Base-by-base conservation (phyloP, 2,329 filamentous ascomycete genomes). In the Penicillium oxalicum region DNA sequence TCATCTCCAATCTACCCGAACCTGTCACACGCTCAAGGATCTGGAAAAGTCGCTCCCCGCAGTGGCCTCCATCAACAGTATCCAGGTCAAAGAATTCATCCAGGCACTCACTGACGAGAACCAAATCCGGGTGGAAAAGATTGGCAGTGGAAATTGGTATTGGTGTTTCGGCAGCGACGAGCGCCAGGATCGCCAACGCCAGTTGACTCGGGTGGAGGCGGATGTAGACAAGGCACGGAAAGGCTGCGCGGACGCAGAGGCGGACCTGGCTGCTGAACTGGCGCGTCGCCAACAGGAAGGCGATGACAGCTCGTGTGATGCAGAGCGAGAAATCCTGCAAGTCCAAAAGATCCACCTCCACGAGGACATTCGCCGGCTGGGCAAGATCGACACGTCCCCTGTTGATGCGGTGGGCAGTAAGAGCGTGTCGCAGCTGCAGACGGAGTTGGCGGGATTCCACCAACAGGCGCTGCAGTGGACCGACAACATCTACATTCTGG, bases 121-220 rank as follows among this genome's bases (percentile, higher is more conserved):
- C 58, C 75, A 77, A 57, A 77, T 86, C 52, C 76, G 76, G 13
- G 78, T 84, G 27, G 83, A 86, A 69, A 86, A 86, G 65, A 86
- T 87, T 58, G 83, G 83, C 38, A 83, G 76, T 54, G 82, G 81
- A 27, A 86, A 86, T 63, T 87, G 83, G 83, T 86, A 86, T 68
- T 87, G 83, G 83, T 78, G 75, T 54, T 86, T 86, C 62, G 72
- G 68, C 13, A 80, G 75, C 27, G 80, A 84, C 45, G 79, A 79
- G 59, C 76, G 72, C 61, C 76, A 74, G 41, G 63, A 67, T 13
- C 71, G 69, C 48, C 69, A 78, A 42, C 58, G 52, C 12, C 59
- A 58, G 35, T 51, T 65, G 43, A 56, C 40, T 40, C 55, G 57
- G 54, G 47, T 69, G 42, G 47, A 49, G 40, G 54, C 52, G 39